phyloP scores from a whole-genome alignment of 176 grass and related monocot species.

The Bothriochloa decipiens region DNA sequence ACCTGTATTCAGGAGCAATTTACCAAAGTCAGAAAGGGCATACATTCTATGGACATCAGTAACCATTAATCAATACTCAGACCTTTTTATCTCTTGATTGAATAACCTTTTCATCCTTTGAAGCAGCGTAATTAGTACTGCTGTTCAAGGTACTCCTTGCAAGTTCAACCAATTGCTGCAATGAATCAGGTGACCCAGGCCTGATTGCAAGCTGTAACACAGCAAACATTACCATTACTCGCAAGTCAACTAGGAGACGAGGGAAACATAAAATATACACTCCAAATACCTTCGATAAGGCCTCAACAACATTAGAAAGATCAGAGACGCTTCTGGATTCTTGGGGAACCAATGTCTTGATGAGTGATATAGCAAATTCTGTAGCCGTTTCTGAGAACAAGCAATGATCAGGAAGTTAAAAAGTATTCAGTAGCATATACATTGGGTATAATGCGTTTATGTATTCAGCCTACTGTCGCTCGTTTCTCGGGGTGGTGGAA shows the following conservation, averaged over 20 bases:
- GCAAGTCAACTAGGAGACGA: conserved; percentile 13
- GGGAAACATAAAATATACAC: not conserved
- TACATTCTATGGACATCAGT: conserved; percentile 4
- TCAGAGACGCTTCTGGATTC: conserved; percentile 69
- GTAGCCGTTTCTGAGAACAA: conserved; percentile 71
- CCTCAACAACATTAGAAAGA: conserved; percentile 85
- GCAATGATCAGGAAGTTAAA: conserved; percentile 25
- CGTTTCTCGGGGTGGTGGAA: too few species aligned
- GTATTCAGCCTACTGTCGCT: too few species aligned
- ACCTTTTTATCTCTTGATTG: conserved; percentile 79
- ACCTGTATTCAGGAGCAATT: conserved; percentile 54
- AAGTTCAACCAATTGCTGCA: conserved; percentile 84
- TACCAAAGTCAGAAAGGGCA: conserved; percentile 25
- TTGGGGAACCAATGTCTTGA: conserved; percentile 84
- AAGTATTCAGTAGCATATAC: conserved; percentile 24
- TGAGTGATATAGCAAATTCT: conserved; percentile 84
- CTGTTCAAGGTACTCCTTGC: conserved; percentile 61
- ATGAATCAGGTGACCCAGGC: conserved; percentile 81
- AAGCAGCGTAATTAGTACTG: conserved; percentile 41
- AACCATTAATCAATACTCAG: conserved; percentile 22
- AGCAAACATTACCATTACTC: conserved; percentile 11
- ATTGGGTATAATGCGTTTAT: not conserved
- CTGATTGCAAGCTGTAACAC: conserved; percentile 76
- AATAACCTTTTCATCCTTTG: conserved; percentile 80
- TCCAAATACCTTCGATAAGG: conserved; percentile 68